These are phyloP conservation scores for Kodamaea kaohsiungensis DNA, from an alignment of 805 yeast genomes.

Conservation along the genomic window DNA sequence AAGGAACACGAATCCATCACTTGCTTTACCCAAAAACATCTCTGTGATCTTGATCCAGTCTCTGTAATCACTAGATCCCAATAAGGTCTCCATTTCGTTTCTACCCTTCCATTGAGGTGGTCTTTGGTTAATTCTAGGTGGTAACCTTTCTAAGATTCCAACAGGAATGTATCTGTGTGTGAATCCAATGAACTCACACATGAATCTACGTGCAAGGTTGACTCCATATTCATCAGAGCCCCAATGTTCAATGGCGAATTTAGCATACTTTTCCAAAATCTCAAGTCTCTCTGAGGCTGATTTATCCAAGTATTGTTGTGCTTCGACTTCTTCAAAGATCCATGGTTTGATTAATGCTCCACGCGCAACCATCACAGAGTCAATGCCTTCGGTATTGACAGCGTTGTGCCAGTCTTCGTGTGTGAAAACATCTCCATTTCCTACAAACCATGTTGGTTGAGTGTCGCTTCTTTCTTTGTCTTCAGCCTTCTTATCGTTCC, in stretches of 20 bases:
- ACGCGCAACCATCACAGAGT: constrained; percentile 95
- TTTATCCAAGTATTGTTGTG: constrained; percentile 88
- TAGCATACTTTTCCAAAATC: constrained; percentile 64
- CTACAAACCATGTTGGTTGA: constrained; percentile 77
- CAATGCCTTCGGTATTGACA: constrained; percentile 65
- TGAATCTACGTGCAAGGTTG: constrained; percentile 79
- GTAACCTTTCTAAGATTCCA: constrained; percentile 85
- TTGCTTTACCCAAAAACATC: constrained; percentile 88
- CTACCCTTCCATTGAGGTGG: constrained; percentile 94
- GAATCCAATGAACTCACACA: constrained; percentile 93
- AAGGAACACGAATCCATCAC: constrained; percentile 69
- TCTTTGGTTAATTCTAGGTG: constrained; percentile 88
- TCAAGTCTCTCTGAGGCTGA: constrained; percentile 87
- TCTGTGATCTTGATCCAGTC: constrained; percentile 98
- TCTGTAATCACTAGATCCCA: constrained; percentile 79
- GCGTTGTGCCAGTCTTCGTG: constrained; percentile 87
- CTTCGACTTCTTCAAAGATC: constrained; percentile 94
- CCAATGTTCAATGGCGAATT: constrained; percentile 93
- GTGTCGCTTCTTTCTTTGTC: constrained; percentile 58
- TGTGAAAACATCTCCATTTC: constrained; percentile 91
- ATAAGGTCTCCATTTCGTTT: constrained; percentile 84
- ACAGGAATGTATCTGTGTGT: constrained; percentile 94
- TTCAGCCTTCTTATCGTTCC: constrained; percentile 55
- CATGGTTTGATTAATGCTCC: constrained; percentile 98
- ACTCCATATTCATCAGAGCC: constrained; percentile 96